Evolutionary conservation across 768 basidiomycete species (phyloP).

Genomic region (Harrya chromipes): DNA sequence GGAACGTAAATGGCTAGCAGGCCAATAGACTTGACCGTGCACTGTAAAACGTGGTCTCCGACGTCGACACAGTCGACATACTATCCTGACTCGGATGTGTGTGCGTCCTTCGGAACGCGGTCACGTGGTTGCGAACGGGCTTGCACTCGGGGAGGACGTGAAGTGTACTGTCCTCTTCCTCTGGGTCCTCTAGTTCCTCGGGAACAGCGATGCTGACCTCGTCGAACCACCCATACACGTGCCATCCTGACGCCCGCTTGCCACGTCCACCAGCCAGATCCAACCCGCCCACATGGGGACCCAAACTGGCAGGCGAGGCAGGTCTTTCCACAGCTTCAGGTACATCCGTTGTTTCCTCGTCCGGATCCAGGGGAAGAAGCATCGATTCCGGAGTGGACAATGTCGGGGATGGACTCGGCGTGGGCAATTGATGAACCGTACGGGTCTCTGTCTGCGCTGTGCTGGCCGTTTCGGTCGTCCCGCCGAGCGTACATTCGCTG

Average conservation of each 20-base stretch:
- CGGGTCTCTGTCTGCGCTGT: not conserved
- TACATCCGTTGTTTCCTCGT: not conserved
- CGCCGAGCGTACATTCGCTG: constrained; percentile 3
- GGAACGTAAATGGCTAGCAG: not conserved
- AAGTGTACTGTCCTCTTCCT: not conserved
- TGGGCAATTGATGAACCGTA: constrained; percentile 20
- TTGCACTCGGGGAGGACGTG: not conserved
- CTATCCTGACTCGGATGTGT: constrained; percentile 28
- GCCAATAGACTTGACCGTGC: constrained; percentile 28
- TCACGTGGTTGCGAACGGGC: constrained; percentile 10
- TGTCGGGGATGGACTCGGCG: constrained; percentile 29
- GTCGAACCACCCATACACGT: constrained; percentile 32
- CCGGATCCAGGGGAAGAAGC: constrained; percentile 4
- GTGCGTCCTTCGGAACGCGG: constrained; percentile 8
- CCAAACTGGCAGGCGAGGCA: constrained; percentile 20
- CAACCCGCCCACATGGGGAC: constrained; percentile 28
- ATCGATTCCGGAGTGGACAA: constrained; percentile 2
- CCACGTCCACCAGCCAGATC: constrained; percentile 29
- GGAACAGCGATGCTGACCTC: constrained; percentile 2
- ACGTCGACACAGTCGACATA: constrained; percentile 20
- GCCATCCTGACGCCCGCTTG: constrained; percentile 34
- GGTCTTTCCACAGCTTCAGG: constrained; percentile 6
- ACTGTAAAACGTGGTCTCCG: constrained; percentile 28
- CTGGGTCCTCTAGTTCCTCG: not conserved
- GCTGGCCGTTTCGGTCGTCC: not conserved